Base-by-base conservation (phyloP, 2,329 filamentous ascomycete genomes). In the Curvularia sp. region DNA sequence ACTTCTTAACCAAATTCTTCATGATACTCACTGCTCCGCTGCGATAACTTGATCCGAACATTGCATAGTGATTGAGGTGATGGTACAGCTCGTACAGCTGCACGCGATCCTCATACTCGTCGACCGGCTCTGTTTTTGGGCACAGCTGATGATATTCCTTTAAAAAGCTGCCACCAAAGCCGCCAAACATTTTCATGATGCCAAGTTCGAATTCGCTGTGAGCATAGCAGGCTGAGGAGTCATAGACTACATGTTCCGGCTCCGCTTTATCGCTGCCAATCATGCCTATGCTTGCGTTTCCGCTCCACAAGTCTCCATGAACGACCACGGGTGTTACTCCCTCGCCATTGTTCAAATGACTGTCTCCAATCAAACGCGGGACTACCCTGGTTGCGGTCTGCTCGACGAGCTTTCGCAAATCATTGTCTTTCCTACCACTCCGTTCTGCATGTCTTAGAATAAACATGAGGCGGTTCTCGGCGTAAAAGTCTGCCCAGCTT, bases 151-250 rank as follows among this genome's bases (percentile, higher is more conserved):
- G 86, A 74, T 97, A 98, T 73, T 95, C 91, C 30, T 83, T 83
- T 82, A 90, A 87, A 69, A 97, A 96, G 1, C 72, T 76, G 0
- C 76, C 69, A 0, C 87, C 87, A 76, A 96, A 97, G 0, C 94
- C 94, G 0, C 93, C 93, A 83, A 97, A 98, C 93, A 97, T 96
- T 50, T 85, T 86, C 93, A 97, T 97, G 65, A 96, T 97, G 0
- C 94, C 94, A 51, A 96, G 80, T 66, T 97, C 94, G 76, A 89
- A 97, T 80, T 98, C 94, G 1, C 84, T 89, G 74, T 97, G 93
- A 1, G 89, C 92, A 72, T 96, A 97, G 63, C 90, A 90, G 41
- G 87, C 85, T 2, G 89, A 89, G 0, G 93, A 87, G 72, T 97
- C 94, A 72, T 88, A 97, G 1, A 96, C 86, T 0, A 97, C 86